Conservation (phyloP, 768 basidiomycete genomes). For the Lentinula raphanica region DNA sequence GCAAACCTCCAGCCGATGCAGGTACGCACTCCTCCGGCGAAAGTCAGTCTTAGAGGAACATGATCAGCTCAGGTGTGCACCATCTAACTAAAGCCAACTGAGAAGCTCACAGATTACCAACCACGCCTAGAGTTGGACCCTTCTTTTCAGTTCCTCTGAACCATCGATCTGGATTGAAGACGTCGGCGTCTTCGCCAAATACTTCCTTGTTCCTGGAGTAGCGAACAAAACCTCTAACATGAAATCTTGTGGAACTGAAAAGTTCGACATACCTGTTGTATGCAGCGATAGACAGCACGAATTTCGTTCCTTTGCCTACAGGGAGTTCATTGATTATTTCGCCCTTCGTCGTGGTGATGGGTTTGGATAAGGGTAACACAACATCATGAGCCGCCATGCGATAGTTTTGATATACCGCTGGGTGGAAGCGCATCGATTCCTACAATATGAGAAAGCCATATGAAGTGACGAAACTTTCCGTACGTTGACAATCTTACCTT, state of each 20-base stretch:
- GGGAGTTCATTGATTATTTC: conserved; percentile 36
- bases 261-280: conserved; percentile 42
- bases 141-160: conserved; percentile 32
- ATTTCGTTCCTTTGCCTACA: conserved; percentile 45
- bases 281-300: conserved; percentile 47
- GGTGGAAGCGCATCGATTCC: conserved; percentile 52
- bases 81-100: background rate
- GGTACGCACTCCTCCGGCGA: conserved; percentile 40
- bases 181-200: conserved; percentile 53
- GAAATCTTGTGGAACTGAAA: background rate
- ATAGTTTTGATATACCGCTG: conserved; percentile 48
- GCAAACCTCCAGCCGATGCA: conserved; percentile 52
- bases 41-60: conserved; percentile 30
- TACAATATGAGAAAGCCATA: conserved; percentile 9
- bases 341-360: conserved; percentile 43
- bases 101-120: conserved; percentile 39
- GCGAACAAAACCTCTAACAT: background rate
- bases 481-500: conserved; percentile 27
- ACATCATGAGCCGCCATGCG: conserved; percentile 50
- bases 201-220: conserved; percentile 36
- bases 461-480: background rate
- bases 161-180: conserved; percentile 56
- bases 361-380: conserved; percentile 52
- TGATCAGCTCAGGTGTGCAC: background rate
- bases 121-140: conserved; percentile 37